These are phyloP conservation scores for Aspergillus incahuasiensis DNA, from an alignment of 495 filamentous ascomycete genomes.

Conservation along the genomic window DNA sequence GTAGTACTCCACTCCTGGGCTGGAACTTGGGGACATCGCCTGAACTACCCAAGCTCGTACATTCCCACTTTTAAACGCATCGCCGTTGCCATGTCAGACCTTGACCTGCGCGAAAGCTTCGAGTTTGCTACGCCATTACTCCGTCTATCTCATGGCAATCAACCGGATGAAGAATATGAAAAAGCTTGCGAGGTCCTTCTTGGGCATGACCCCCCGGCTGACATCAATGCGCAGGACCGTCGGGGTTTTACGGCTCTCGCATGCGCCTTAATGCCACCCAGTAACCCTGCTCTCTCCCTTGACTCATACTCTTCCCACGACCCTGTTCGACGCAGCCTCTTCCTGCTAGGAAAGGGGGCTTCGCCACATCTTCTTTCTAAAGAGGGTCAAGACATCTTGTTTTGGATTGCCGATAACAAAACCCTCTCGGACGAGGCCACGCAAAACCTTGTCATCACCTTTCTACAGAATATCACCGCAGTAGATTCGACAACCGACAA, in stretches of 20 bases:
- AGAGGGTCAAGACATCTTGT: not conserved
- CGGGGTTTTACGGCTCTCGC: not conserved
- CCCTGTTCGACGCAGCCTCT: not conserved
- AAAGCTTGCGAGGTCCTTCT: conserved; percentile 8
- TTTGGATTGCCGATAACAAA: not conserved
- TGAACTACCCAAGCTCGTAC: conserved; percentile 19
- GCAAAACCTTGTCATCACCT: not conserved
- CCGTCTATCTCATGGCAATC: too few relatives aligned
- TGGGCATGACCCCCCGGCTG: not conserved
- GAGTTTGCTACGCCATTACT: too few relatives aligned
- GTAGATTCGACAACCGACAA: too few relatives aligned
- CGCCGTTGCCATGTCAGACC: conserved; percentile 5
- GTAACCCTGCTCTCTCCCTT: too few relatives aligned
- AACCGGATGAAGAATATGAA: conserved; percentile 17
- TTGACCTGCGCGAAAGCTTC: not conserved
- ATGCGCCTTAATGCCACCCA: too few relatives aligned
- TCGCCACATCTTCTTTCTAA: not conserved
- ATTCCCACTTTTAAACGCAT: conserved; percentile 11
- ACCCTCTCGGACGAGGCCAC: not conserved
- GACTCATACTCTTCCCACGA: not conserved
- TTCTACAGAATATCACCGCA: not conserved
- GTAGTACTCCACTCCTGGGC: conserved; percentile 20
- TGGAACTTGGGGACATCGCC: conserved; percentile 12
- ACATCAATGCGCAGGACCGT: not conserved
- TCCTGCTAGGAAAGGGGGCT: not conserved